A percentile compares a stretch with the other conserved stretches of the same genome.
These are phyloP conservation scores for Alternaria arborescens DNA, from an alignment of 2,329 filamentous ascomycete genomes.

Conservation along the genomic window DNA sequence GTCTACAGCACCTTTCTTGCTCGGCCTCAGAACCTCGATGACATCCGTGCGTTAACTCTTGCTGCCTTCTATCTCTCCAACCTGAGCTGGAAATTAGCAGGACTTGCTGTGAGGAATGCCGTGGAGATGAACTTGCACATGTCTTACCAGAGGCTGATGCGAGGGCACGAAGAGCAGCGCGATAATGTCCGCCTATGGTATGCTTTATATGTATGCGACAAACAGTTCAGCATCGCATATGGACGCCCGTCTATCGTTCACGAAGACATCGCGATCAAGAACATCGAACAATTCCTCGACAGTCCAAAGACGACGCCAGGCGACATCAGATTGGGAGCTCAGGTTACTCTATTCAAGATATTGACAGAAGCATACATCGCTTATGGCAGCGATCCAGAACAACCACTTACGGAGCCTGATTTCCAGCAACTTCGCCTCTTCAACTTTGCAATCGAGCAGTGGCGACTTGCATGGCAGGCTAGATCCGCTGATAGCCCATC, in stretches of 20 bases:
- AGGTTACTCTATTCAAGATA: slow-evolving; percentile 46
- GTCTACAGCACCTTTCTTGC: slow-evolving; percentile 47
- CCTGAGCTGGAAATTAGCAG: slow-evolving; percentile 53
- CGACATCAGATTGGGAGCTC: slow-evolving; percentile 42
- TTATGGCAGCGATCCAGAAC: slow-evolving; percentile 47
- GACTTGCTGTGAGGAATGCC: slow-evolving; percentile 51
- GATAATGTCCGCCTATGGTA: slow-evolving; percentile 53
- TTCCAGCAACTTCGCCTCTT: slow-evolving; percentile 52
- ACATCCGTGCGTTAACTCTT: slow-evolving; percentile 51
- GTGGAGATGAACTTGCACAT: slow-evolving; percentile 54
- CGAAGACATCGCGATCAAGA: slow-evolving; percentile 49
- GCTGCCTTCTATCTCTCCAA: slow-evolving; percentile 54
- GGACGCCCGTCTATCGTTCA: slow-evolving; percentile 53
- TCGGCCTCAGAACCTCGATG: slow-evolving; percentile 49
- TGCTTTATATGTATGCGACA: slow-evolving; percentile 51
- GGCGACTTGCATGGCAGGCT: slow-evolving; percentile 52
- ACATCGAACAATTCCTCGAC: slow-evolving; percentile 46
- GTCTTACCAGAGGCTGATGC: slow-evolving; percentile 47
- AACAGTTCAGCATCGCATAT: slow-evolving; percentile 54
- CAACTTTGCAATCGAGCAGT: slow-evolving; percentile 56
- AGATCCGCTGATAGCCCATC: slow-evolving; percentile 38
- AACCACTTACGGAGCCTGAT: slow-evolving; percentile 49
- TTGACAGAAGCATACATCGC: slow-evolving; percentile 45
- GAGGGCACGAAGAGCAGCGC: slow-evolving; percentile 45
- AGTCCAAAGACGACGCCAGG: slow-evolving; percentile 39